Percentiles rank a stretch among this genome's conserved stretches.
These are phyloP conservation scores for Clausena lansium DNA, from an alignment of 345 rosid species.

Conservation along the genomic window DNA sequence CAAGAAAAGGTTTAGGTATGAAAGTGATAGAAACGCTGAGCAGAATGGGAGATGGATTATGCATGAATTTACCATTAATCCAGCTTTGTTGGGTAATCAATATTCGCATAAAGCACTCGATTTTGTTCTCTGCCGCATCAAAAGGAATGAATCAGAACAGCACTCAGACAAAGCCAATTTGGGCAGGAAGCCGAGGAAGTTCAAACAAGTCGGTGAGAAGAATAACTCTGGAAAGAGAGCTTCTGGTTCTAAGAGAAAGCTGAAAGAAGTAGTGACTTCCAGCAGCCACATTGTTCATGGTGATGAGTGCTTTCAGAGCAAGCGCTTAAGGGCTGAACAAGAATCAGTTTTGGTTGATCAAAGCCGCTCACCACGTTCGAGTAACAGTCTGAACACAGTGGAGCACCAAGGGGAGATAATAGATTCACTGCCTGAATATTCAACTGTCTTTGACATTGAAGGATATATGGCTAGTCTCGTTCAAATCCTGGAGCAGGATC, in stretches of 20 bases:
- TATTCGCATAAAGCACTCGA: background rate
- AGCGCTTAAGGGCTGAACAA: background rate
- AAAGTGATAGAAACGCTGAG: background rate
- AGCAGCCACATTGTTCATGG: background rate
- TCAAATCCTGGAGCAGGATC: too few relatives aligned
- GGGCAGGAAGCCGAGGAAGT: background rate
- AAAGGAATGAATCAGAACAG: background rate
- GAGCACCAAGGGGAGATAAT: background rate
- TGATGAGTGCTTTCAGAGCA: background rate
- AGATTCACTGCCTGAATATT: too few relatives aligned
- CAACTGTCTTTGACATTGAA: too few relatives aligned
- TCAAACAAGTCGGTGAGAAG: background rate
- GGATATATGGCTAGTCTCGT: too few relatives aligned
- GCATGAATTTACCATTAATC: background rate
- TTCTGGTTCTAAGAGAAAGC: background rate
- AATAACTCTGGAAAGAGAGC: background rate
- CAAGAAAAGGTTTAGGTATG: background rate
- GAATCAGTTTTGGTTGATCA: background rate
- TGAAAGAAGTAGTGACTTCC: background rate
- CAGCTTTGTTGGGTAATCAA: background rate
- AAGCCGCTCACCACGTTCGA: background rate
- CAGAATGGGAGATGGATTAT: background rate
- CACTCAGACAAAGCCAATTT: background rate
- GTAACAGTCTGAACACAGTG: background rate
- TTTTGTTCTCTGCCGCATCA: background rate